phyloP scores from a whole-genome alignment of 164 flowering plant genomes.

The Aristolochia contorta region DNA sequence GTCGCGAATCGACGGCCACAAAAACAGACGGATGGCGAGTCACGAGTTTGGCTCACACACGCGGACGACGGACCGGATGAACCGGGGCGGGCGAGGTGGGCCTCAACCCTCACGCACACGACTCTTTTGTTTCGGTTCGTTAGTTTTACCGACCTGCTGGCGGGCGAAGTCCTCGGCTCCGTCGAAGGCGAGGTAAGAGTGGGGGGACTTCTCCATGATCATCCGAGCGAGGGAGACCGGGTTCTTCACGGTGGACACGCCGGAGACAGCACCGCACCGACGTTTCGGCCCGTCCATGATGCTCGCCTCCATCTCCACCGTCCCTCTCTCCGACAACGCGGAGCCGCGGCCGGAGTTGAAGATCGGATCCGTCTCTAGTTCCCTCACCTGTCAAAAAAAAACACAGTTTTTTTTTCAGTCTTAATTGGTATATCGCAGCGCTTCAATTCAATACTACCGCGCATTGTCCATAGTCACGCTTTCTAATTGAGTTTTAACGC shows the following conservation, averaged over 20 bases:
- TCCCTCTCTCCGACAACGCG: slow-evolving; percentile 75
- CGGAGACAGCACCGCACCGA: slow-evolving; percentile 92
- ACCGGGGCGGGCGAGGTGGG: too few relatives aligned
- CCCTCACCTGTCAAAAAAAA: slow-evolving; percentile 46
- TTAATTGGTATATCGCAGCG: too few relatives aligned
- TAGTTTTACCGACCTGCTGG: slow-evolving; percentile 43
- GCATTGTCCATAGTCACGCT: too few relatives aligned
- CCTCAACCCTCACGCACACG: too few relatives aligned
- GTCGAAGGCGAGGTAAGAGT: slow-evolving; percentile 81
- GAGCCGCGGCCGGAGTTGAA: slow-evolving; percentile 98
- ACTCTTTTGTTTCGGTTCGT: too few relatives aligned
- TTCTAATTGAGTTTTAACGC: too few relatives aligned
- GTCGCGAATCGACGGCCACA: too few relatives aligned
- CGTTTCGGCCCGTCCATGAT: slow-evolving; percentile 82
- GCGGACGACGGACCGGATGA: too few relatives aligned
- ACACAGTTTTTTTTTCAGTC: too few relatives aligned
- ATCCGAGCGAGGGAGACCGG: slow-evolving; percentile 91
- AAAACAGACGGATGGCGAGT: too few relatives aligned
- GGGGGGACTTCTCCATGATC: slow-evolving; percentile 97
- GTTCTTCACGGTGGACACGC: slow-evolving; percentile 81
- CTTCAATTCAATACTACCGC: too few relatives aligned
- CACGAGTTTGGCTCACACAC: too few relatives aligned
- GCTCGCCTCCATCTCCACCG: slow-evolving; percentile 98
- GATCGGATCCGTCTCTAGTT: slow-evolving; percentile 76
- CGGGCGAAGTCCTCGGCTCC: slow-evolving; percentile 92